Percentiles rank a stretch among this genome's conserved stretches.
Evolutionary conservation across 2,329 filamentous ascomycete genomes (phyloP).

Genomic region (Colletotrichum simmondsii): DNA sequence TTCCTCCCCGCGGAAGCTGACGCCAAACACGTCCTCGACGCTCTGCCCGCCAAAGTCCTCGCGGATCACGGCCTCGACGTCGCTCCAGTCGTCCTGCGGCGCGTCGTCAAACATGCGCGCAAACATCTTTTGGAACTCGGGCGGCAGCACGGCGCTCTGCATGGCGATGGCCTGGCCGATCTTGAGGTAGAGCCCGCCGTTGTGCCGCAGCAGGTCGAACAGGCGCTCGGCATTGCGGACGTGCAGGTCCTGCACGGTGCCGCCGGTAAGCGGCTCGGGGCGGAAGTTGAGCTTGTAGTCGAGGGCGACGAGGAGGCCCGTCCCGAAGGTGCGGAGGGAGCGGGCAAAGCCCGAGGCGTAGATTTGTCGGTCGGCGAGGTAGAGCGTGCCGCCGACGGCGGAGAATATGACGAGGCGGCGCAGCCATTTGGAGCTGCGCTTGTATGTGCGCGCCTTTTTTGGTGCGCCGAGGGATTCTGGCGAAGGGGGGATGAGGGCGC

Average conservation of each 20-base stretch:
- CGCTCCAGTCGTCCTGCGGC: slow-evolving; percentile 88
- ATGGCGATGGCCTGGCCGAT: slow-evolving; percentile 98
- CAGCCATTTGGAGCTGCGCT: slow-evolving; percentile 78
- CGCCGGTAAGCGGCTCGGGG: slow-evolving; percentile 77
- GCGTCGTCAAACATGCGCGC: slow-evolving; percentile 97
- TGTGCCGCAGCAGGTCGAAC: slow-evolving; percentile 82
- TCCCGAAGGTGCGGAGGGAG: slow-evolving; percentile 83
- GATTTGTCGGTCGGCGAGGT: slow-evolving; percentile 76
- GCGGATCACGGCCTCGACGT: slow-evolving; percentile 84
- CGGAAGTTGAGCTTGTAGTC: slow-evolving; percentile 99
- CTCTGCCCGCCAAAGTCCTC: slow-evolving; percentile 89
- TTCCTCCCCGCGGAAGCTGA: slow-evolving; percentile 81
- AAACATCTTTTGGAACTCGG: slow-evolving; percentile 97
- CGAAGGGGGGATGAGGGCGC: slow-evolving; percentile 79
- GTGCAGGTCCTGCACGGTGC: slow-evolving; percentile 82
- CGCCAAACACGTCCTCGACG: slow-evolving; percentile 91
- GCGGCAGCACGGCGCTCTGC: slow-evolving; percentile 93
- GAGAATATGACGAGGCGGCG: slow-evolving; percentile 76
- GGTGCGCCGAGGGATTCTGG: slow-evolving; percentile 83
- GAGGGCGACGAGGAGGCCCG: slow-evolving; percentile 81
- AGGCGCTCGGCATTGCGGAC: slow-evolving; percentile 84
- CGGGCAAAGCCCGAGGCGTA: slow-evolving; percentile 85
- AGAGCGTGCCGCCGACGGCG: slow-evolving; percentile 69
- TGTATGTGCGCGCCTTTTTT: slow-evolving; percentile 76
- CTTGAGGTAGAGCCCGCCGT: slow-evolving; percentile 96